These are phyloP conservation scores for Saitozyma sp. DNA, from an alignment of 768 basidiomycete genomes.

Conservation along the genomic window DNA sequence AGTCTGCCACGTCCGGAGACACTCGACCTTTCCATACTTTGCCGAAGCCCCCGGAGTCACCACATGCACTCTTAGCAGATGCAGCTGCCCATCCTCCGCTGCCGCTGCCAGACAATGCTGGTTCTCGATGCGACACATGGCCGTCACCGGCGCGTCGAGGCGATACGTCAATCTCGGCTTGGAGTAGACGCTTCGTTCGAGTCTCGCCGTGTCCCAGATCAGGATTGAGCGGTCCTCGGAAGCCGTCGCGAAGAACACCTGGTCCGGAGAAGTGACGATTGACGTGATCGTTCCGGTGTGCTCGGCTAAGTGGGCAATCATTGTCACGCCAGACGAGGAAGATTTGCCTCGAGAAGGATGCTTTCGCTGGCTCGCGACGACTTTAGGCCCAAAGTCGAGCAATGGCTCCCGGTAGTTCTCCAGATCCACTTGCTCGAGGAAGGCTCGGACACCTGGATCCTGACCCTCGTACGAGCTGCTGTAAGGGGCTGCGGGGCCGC, in stretches of 20 bases:
- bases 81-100: slow-evolving; percentile 38
- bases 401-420: slow-evolving; percentile 80
- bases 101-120: slow-evolving; percentile 45
- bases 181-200: slow-evolving; percentile 90
- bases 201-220: slow-evolving; percentile 67
- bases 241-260: slow-evolving; percentile 69
- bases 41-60: slow-evolving; percentile 16
- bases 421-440: slow-evolving; percentile 85
- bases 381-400: slow-evolving; percentile 85
- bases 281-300: slow-evolving; percentile 78
- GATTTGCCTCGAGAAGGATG: slow-evolving; percentile 35
- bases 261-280: slow-evolving; percentile 86
- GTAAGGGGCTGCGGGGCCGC: slow-evolving; percentile 23
- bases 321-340: slow-evolving; percentile 67
- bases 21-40: slow-evolving; percentile 44
- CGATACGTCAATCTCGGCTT: slow-evolving; percentile 58
- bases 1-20: slow-evolving; percentile 34
- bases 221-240: slow-evolving; percentile 55
- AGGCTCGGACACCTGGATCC: slow-evolving; percentile 81
- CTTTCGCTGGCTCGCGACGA: slow-evolving; percentile 73
- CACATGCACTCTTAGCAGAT: slow-evolving; percentile 46
- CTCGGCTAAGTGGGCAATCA: slow-evolving; percentile 80
- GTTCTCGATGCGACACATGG: slow-evolving; percentile 76
- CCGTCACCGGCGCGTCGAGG: slow-evolving; percentile 67
- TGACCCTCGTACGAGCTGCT: slow-evolving; percentile 58